Evolutionary conservation across 345 rosid species (phyloP).

Genomic region (Rhodamnia argentea): DNA sequence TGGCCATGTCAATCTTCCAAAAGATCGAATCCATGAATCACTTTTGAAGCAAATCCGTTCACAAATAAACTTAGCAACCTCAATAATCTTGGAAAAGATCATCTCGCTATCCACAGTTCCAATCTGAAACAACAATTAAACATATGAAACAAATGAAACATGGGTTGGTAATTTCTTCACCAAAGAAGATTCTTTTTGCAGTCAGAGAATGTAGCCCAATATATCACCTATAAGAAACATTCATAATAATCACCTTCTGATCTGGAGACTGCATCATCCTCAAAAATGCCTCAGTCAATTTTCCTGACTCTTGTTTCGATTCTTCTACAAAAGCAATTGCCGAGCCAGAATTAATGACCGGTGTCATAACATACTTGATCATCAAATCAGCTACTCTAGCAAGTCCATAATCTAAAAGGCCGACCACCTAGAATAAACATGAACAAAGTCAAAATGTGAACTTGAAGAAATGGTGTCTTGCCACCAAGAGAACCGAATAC

Average conservation of each 20-base stretch:
- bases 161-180: not conserved
- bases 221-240: not conserved
- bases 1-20: constrained; percentile 93
- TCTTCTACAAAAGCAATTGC: constrained; percentile 45
- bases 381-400: constrained; percentile 83
- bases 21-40: constrained; percentile 61
- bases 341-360: constrained; percentile 54
- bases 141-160: not conserved
- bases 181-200: not conserved
- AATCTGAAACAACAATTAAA: constrained; percentile 22
- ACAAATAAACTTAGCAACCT: constrained; percentile 54
- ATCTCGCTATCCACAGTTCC: constrained; percentile 46
- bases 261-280: constrained; percentile 37
- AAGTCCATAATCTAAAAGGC: constrained; percentile 76
- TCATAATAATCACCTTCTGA: constrained; percentile 29
- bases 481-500: not conserved
- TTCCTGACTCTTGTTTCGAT: constrained; percentile 27
- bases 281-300: constrained; percentile 36
- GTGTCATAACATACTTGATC: constrained; percentile 70
- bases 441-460: constrained; percentile 5
- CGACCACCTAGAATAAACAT: constrained; percentile 49
- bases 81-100: constrained; percentile 49
- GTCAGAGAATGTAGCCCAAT: not conserved
- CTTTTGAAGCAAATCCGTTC: constrained; percentile 65
- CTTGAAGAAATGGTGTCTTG: not conserved